These are phyloP conservation scores for Penicillium sp. DNA, from an alignment of 2,329 filamentous ascomycete species.

Conservation along the genomic window DNA sequence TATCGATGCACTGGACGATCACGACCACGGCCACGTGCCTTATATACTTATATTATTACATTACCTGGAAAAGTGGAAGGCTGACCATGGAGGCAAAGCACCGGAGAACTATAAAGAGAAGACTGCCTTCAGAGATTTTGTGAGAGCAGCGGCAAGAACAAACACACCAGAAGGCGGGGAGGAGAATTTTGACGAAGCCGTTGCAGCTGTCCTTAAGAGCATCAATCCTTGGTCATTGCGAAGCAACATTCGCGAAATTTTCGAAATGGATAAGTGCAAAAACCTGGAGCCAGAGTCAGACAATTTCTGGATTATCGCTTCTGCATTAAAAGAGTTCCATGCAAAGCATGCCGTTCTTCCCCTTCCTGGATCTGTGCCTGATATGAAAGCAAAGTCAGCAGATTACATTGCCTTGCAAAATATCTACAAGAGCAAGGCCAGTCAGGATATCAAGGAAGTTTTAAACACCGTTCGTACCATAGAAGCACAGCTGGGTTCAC, in stretches of 20 bases:
- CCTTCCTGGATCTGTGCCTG: slow-evolving; percentile 79
- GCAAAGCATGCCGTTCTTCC: slow-evolving; percentile 69
- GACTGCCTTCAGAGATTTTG: slow-evolving; percentile 68
- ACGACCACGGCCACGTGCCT: slow-evolving; percentile 88
- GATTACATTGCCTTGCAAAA: slow-evolving; percentile 89
- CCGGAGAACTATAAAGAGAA: slow-evolving; percentile 83
- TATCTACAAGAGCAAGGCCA: slow-evolving; percentile 86
- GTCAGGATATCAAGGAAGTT: slow-evolving; percentile 72
- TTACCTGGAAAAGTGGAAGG: slow-evolving; percentile 78
- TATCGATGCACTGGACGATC: slow-evolving; percentile 66
- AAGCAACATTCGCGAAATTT: slow-evolving; percentile 69
- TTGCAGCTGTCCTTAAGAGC: slow-evolving; percentile 82
- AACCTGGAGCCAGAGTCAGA: slow-evolving; percentile 47
- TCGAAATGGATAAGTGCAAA: slow-evolving; percentile 63
- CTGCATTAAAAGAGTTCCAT: slow-evolving; percentile 75
- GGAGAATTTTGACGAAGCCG: slow-evolving; percentile 95
- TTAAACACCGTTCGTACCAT: slow-evolving; percentile 58
- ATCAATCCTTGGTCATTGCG: slow-evolving; percentile 66
- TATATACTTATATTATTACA: slow-evolving; percentile 79
- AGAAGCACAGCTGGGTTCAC: slow-evolving; percentile 49
- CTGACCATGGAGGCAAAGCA: slow-evolving; percentile 59
- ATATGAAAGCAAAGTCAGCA: slow-evolving; percentile 93
- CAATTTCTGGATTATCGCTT: slow-evolving; percentile 84
- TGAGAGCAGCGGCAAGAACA: slow-evolving; percentile 64
- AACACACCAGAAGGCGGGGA: slow-evolving; percentile 80